These are phyloP conservation scores for Penicillium brasilianum DNA, from an alignment of 2,329 filamentous ascomycete species.

Conservation along the genomic window DNA sequence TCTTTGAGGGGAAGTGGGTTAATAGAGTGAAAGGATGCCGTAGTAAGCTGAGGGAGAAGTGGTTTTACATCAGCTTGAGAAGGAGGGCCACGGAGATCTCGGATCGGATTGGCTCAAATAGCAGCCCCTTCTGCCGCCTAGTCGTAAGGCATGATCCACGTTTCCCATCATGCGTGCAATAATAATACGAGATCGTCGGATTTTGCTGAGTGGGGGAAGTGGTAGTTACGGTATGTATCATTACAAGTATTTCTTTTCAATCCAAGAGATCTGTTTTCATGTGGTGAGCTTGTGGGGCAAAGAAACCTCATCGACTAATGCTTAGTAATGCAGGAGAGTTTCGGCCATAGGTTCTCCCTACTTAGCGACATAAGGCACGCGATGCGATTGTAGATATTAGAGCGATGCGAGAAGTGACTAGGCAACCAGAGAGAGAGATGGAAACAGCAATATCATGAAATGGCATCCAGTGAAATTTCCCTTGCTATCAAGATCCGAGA, in stretches of 20 bases:
- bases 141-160: constrained; percentile 26
- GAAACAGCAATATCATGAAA: constrained; percentile 3
- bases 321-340: constrained; percentile 26
- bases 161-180: constrained; percentile 25
- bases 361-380: neutral
- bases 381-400: constrained; percentile 5
- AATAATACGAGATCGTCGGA: constrained; percentile 24
- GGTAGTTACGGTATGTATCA: neutral
- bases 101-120: constrained; percentile 19
- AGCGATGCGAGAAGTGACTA: constrained; percentile 9
- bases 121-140: constrained; percentile 17
- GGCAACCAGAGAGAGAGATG: neutral
- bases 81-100: constrained; percentile 12
- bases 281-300: neutral
- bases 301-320: constrained; percentile 13
- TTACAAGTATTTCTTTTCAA: neutral
- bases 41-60: constrained; percentile 10
- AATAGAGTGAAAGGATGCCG: neutral
- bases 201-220: constrained; percentile 7
- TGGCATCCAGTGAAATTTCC: constrained; percentile 10
- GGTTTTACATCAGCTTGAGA: neutral
- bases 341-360: neutral
- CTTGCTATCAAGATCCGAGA: constrained; percentile 10
- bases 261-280: neutral
- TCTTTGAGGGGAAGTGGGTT: neutral